Conservation (phyloP, 1,139 yeast species). For the Geotrichum reessii region DNA sequence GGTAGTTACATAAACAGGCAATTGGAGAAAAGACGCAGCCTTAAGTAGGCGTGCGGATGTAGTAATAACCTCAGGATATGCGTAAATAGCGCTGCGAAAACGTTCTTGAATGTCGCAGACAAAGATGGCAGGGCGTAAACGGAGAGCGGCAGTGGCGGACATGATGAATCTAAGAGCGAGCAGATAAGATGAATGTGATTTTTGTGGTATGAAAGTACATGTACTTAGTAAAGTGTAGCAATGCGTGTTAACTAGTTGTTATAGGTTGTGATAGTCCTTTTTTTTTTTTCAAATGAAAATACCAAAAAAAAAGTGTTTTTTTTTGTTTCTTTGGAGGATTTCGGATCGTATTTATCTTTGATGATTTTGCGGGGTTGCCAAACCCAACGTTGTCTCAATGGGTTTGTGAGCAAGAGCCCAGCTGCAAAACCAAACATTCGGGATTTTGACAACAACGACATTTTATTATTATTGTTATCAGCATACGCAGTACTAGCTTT, state of each 20-base stretch:
- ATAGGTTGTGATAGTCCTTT: too few species aligned
- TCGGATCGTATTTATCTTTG: not conserved
- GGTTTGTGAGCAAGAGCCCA: not conserved
- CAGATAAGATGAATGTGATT: not conserved
- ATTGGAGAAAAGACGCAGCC: slow-evolving; percentile 24
- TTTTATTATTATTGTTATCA: too few species aligned
- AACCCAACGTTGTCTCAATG: not conserved
- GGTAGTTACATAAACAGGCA: slow-evolving; percentile 31
- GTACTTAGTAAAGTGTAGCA: too few species aligned
- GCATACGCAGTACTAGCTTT: not conserved
- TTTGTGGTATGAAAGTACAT: too few species aligned
- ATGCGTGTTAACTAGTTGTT: too few species aligned
- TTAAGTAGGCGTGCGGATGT: slow-evolving; percentile 24
- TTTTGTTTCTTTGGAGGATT: not conserved
- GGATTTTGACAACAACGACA: not conserved
- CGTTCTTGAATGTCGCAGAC: slow-evolving; percentile 29
- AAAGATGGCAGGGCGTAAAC: slow-evolving; percentile 28
- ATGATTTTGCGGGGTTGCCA: not conserved
- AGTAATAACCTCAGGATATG: slow-evolving; percentile 25
- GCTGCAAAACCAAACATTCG: not conserved
- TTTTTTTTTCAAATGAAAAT: not conserved
- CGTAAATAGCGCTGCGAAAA: slow-evolving; percentile 25
- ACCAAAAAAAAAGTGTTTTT: not conserved
- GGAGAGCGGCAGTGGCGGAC: not conserved
- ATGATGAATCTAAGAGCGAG: not conserved